Evolutionary conservation across 345 rosid genomes (phyloP).

Genomic region (Corymbia maculata): DNA sequence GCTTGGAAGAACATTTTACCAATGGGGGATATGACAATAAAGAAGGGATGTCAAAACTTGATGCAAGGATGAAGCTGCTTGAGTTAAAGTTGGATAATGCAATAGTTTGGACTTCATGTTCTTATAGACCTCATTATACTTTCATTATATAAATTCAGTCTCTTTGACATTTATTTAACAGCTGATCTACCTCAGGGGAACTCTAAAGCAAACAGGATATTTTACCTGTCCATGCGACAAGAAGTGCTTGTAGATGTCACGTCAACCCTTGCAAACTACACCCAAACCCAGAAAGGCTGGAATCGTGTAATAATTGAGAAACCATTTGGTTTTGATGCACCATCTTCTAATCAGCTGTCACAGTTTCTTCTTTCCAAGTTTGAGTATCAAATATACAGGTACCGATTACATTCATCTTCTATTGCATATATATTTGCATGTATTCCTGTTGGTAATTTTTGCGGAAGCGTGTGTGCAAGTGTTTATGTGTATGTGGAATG

Average conservation of each 20-base stretch:
- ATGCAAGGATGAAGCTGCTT: conserved; percentile 49
- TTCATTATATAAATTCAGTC: not conserved
- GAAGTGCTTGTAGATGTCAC: conserved; percentile 76
- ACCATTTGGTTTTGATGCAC: conserved; percentile 64
- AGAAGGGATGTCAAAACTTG: conserved; percentile 54
- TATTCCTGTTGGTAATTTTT: too few relatives aligned
- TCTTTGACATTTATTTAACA: conserved; percentile 1
- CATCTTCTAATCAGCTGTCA: conserved; percentile 42
- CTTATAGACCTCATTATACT: not conserved
- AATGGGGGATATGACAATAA: conserved; percentile 55
- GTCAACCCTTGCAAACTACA: conserved; percentile 34
- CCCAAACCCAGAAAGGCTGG: conserved; percentile 63
- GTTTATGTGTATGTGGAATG: too few relatives aligned
- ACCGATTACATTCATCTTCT: too few relatives aligned
- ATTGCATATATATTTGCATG: too few relatives aligned
- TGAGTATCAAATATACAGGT: too few relatives aligned
- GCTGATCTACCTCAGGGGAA: conserved; percentile 40
- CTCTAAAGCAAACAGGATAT: conserved; percentile 48
- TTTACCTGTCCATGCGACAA: conserved; percentile 77
- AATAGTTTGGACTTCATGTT: not conserved
- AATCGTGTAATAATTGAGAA: conserved; percentile 73
- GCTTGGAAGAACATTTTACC: conserved; percentile 48
- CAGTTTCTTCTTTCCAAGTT: conserved; percentile 51
- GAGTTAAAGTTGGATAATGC: conserved; percentile 27
- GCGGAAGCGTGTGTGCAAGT: too few relatives aligned